Percentiles rank a stretch among this genome's conserved stretches.
Conservation (phyloP, 208 protist genomes). For the Wallacemonas sp. region DNA sequence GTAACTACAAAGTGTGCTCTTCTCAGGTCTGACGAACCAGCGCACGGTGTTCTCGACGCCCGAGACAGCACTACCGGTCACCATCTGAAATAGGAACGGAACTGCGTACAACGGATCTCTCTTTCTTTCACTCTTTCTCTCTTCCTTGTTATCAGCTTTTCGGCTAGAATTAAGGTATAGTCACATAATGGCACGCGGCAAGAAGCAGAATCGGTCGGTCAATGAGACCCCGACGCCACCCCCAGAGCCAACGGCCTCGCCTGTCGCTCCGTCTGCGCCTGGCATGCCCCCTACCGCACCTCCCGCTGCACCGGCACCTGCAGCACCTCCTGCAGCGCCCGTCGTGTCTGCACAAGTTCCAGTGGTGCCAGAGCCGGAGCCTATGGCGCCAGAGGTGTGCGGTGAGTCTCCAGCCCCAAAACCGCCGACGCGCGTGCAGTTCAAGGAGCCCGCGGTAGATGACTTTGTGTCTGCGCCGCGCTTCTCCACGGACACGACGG, state of each 20-base stretch:
- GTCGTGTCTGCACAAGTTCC: neutral
- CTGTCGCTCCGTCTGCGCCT: neutral
- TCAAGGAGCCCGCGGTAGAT: neutral
- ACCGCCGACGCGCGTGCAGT: neutral
- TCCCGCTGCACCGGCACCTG: too few species aligned
- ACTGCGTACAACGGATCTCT: too few species aligned
- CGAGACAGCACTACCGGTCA: too few species aligned
- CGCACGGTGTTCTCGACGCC: too few species aligned
- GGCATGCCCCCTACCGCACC: too few species aligned
- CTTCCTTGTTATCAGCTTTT: too few species aligned
- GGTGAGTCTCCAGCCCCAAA: neutral
- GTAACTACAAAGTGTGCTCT: too few species aligned
- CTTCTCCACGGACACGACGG: slow-evolving; percentile 2
- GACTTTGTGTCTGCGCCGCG: slow-evolving; percentile 13
- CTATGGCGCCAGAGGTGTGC: neutral
- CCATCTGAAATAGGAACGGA: too few species aligned
- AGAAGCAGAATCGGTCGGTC: neutral
- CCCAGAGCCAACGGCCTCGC: neutral
- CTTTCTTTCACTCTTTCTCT: too few species aligned
- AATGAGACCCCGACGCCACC: neutral
- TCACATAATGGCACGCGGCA: neutral
- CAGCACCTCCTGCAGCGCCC: neutral
- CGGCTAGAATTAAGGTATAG: too few species aligned
- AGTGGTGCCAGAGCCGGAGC: too few species aligned
- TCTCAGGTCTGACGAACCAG: too few species aligned